Percentiles rank a stretch among this genome's conserved stretches.
phyloP scores from a whole-genome alignment of 768 basidiomycete species.

The Tulasnella sp. region DNA sequence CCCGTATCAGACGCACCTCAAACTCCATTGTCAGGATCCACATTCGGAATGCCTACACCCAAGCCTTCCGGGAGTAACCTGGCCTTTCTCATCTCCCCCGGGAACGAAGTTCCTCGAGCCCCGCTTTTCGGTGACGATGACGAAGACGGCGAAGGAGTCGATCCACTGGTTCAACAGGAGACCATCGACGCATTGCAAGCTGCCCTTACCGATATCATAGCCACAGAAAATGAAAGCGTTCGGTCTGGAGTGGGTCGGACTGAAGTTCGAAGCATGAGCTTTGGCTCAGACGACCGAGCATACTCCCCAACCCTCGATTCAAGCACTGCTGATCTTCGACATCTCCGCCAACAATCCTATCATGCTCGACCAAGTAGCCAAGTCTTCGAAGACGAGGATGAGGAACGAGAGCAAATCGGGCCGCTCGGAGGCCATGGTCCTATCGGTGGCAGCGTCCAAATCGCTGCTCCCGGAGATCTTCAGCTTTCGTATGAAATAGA shows the following conservation, averaged over 20 bases:
- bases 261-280: conserved; percentile 4
- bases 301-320: neutral
- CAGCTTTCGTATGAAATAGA: conserved; percentile 83
- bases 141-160: conserved; percentile 54
- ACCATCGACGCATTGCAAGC: conserved; percentile 96
- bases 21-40: neutral
- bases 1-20: neutral
- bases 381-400: conserved; percentile 40
- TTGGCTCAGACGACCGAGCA: neutral
- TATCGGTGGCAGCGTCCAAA: conserved; percentile 50
- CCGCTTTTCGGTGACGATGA: conserved; percentile 82
- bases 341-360: conserved; percentile 31
- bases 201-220: conserved; percentile 93
- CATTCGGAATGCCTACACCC: neutral
- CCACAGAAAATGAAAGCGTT: conserved; percentile 53
- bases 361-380: conserved; percentile 15
- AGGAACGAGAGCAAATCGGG: conserved; percentile 44
- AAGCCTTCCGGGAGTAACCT: conserved; percentile 44
- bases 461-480: conserved; percentile 85
- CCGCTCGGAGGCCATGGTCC: conserved; percentile 41
- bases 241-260: neutral
- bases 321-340: conserved; percentile 40
- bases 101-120: conserved; percentile 51
- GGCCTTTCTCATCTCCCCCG: conserved; percentile 75
- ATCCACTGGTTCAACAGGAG: conserved; percentile 57